Evolutionary conservation across 2,329 filamentous ascomycete species (phyloP), one percentile per base, ranked within the genome.

Genomic region (Parasarocladium wereldwijsianum): DNA sequence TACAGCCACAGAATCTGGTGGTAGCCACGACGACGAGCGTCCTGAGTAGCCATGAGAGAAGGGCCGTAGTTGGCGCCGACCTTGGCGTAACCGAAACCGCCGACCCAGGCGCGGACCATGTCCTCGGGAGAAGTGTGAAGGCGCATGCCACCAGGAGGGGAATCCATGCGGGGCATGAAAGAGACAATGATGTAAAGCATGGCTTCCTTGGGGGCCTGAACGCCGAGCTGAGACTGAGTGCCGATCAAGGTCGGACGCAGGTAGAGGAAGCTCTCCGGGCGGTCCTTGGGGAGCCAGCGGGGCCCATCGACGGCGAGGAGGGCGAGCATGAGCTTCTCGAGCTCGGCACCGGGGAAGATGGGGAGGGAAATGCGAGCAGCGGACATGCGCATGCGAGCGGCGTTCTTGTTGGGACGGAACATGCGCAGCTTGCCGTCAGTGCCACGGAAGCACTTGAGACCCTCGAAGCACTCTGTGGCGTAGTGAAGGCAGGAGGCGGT

Each of bases 1-100:
- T 93, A 90, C 29, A 94, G 66, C 86, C 86, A 94, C n/a, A 94
- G 67, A 33, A 94, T 78, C 64, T 94, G 87, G 47, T 87, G 71
- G 55, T 74, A 94, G 0, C 87, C 86, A 23, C 69, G 58, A 8
- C 58, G 60, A 33, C 74, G 61, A 3, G 86, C 86, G 51, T 86
- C 79, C 12, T 66, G 66, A 28, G 85, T 85, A 4, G 83, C 81
- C 32, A 83, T 64, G 32, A 94, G 64, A 13, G 71, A 76, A 12
- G 86, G 86, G 0, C 86, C 86, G 52, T 93, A 94, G 62, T 93
- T 94, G 36, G 86, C 86, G 32, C 86, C 86, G 19, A 94, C 70
- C 58, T 94, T 94, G 36, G 85, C 84, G 47, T 79, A 86, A 1
- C 86, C 86, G 51, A 92, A 93, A 8, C 87, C 86, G 36, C 86